Conservation (phyloP, 1,139 yeast species). For the Kluyveromyces sp. region DNA sequence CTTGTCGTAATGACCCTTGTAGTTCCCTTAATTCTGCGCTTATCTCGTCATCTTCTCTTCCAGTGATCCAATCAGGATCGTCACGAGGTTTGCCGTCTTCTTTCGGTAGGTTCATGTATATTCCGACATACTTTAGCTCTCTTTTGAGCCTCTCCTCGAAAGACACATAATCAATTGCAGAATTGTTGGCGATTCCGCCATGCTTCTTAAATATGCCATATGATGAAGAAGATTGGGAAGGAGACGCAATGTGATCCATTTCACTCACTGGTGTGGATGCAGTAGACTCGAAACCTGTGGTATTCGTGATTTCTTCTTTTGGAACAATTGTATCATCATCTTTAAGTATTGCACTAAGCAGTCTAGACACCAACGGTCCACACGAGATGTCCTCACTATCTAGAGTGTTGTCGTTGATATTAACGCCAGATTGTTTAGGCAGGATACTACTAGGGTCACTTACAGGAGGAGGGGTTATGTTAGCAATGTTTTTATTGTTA, state of each 20-base stretch:
- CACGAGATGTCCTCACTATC: slow-evolving; percentile 75
- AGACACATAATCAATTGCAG: slow-evolving; percentile 61
- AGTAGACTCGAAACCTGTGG: slow-evolving; percentile 8
- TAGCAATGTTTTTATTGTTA: slow-evolving; percentile 35
- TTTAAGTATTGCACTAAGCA: slow-evolving; percentile 66
- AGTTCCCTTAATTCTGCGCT: slow-evolving; percentile 73
- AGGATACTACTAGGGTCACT: slow-evolving; percentile 40
- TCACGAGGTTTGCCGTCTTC: slow-evolving; percentile 29
- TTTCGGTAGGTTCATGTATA: slow-evolving; percentile 58
- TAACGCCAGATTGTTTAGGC: slow-evolving; percentile 58
- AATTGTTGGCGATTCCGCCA: slow-evolving; percentile 42
- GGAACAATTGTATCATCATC: slow-evolving; percentile 19
- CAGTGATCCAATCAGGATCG: slow-evolving; percentile 58
- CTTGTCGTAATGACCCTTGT: slow-evolving; percentile 61
- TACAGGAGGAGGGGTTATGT: slow-evolving; percentile 35
- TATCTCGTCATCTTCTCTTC: slow-evolving; percentile 90
- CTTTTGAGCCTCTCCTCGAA: slow-evolving; percentile 83
- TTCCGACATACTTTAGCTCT: slow-evolving; percentile 86
- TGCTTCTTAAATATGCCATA: slow-evolving; percentile 34
- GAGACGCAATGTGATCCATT: slow-evolving; percentile 11
- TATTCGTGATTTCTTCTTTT: slow-evolving; percentile 12
- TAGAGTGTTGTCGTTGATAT: slow-evolving; percentile 53
- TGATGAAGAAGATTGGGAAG: slow-evolving; percentile 20
- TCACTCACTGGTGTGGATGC: slow-evolving; percentile 18
- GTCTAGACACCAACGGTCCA: slow-evolving; percentile 86